Evolutionary conservation across 2,329 filamentous ascomycete species (phyloP), one percentile per base, ranked within the genome.

Genomic region (Cercospora sp.): DNA sequence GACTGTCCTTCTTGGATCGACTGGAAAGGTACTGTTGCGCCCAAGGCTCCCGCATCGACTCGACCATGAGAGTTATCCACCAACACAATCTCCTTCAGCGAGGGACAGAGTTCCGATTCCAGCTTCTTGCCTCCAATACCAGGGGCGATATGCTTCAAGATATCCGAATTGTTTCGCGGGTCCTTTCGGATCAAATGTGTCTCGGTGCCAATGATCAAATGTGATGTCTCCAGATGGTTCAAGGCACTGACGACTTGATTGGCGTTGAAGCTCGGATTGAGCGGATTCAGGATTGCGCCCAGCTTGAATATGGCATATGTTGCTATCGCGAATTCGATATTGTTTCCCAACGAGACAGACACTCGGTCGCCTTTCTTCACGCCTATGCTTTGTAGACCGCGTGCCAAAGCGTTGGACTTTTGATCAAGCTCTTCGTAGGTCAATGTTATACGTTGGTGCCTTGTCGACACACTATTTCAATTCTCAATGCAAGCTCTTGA

Each of bases 261-360:
- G 3, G 87, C 84, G 73, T 93, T 96, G 83, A 98, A 98, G 1
- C 88, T 90, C 20, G 94, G 94, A 78, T 99, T 98, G 26, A 98
- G 81, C 0, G 94, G 95, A n/a, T 96, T 87, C 70, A 98, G 83
- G 61, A 98, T 87, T 26, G 92, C 94, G n/a, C 95, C 95, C 9
- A 98, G 86, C 80, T 98, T 98, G 83, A 94, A 97, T 64, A 95
- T 79, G 0, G 94, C 94, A 80, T 98, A 98, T 5, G 91, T 94
- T 20, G 95, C 85, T 60, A 90, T 89, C 3, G 92, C 92, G 77
- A 92, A 94, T 79, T 97, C 93, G 73, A 90, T 83, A 51, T 89
- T 90, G 79, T 97, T 98, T 16, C 94, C 94, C 62, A 97, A 82
- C 68, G 90, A 94, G 28, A 97, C 88, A 13, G 92, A 94, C 10